Conservation (phyloP, 2,329 filamentous ascomycete species). For the Trichophaea hybrida region DNA sequence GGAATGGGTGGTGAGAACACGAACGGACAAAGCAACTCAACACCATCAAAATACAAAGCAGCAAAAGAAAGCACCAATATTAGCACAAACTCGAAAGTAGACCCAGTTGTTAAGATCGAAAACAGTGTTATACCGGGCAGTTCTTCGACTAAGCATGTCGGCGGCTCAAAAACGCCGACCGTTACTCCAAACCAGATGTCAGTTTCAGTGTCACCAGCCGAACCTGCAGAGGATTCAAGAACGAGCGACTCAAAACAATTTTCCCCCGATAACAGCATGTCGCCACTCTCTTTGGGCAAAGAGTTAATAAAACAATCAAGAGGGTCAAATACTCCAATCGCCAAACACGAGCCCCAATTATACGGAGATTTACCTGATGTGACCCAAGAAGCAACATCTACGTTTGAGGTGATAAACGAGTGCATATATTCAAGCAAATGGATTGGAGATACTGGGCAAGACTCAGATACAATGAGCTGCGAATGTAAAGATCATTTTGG, state of each 20-base stretch:
- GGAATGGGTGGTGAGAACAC: background rate
- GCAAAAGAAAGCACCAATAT: background rate
- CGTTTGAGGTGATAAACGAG: slow-evolving; percentile 67
- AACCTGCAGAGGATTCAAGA: background rate
- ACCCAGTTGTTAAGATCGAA: background rate
- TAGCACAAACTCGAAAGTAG: background rate
- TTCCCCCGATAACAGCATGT: background rate
- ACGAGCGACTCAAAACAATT: background rate
- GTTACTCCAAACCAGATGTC: background rate
- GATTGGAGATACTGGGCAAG: slow-evolving; percentile 81
- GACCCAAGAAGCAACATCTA: slow-evolving; percentile 57
- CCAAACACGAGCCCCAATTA: background rate
- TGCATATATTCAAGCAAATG: slow-evolving; percentile 87
- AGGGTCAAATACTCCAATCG: background rate
- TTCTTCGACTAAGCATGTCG: background rate
- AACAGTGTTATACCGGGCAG: background rate
- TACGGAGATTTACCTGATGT: slow-evolving; percentile 53
- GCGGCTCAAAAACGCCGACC: background rate
- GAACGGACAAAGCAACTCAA: background rate
- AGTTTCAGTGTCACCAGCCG: background rate
- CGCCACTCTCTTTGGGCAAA: background rate
- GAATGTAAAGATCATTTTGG: slow-evolving; percentile 67
- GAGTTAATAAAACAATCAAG: background rate
- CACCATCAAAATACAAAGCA: background rate
- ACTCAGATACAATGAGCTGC: slow-evolving; percentile 59